These are phyloP conservation scores for Ramaria rubella DNA, from an alignment of 768 basidiomycete species.

Conservation along the genomic window DNA sequence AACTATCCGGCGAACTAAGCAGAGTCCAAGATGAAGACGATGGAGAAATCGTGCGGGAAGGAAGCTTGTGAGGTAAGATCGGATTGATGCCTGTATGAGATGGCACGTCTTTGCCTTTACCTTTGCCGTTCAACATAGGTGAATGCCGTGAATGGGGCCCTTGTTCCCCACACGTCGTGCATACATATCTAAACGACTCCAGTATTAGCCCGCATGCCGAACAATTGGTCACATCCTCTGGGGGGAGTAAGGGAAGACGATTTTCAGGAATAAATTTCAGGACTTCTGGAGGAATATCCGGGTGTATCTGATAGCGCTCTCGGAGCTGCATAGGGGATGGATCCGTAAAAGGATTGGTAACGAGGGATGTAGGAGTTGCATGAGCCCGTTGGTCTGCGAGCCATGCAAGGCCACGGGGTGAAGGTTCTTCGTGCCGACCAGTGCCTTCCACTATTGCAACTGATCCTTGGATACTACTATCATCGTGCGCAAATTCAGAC, in stretches of 20 bases:
- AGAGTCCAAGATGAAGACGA: slow-evolving; percentile 21
- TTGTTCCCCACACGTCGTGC: slow-evolving; percentile 81
- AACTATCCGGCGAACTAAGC: slow-evolving; percentile 1
- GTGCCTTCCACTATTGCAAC: slow-evolving; percentile 16
- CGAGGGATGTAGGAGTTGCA: neutral
- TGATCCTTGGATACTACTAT: neutral
- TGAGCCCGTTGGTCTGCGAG: slow-evolving; percentile 2
- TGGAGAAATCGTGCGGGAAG: slow-evolving; percentile 23
- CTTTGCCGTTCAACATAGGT: slow-evolving; percentile 29
- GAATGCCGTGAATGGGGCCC: slow-evolving; percentile 29
- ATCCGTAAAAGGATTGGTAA: slow-evolving; percentile 14
- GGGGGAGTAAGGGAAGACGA: slow-evolving; percentile 43
- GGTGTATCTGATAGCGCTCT: slow-evolving; percentile 21
- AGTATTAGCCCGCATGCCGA: slow-evolving; percentile 72
- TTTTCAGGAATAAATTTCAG: slow-evolving; percentile 34
- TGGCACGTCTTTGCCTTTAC: slow-evolving; percentile 40
- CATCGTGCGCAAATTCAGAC: neutral
- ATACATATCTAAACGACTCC: slow-evolving; percentile 85
- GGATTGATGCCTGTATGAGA: slow-evolving; percentile 11
- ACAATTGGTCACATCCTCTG: slow-evolving; percentile 67
- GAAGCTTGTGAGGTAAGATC: slow-evolving; percentile 29
- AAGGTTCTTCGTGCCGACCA: slow-evolving; percentile 29
- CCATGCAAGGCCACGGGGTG: slow-evolving; percentile 39
- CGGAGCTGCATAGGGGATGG: slow-evolving; percentile 15
- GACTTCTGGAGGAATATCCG: slow-evolving; percentile 43